Percentiles rank a stretch among this genome's conserved stretches.
These are phyloP conservation scores for Stylonectria norvegica DNA, from an alignment of 2,329 filamentous ascomycete genomes.

Conservation along the genomic window DNA sequence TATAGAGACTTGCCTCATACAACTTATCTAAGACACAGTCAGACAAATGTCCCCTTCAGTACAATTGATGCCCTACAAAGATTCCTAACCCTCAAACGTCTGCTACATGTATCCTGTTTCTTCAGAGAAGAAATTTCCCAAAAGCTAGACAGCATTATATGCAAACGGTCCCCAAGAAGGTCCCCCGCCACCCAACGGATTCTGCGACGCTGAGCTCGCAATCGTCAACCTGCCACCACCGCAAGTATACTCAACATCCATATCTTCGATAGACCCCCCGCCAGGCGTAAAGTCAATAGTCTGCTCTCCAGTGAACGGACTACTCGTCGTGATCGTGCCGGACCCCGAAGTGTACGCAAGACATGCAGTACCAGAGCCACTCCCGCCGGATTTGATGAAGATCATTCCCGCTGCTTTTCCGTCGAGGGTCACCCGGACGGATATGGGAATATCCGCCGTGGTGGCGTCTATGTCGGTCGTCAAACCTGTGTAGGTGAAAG, in stretches of 20 bases:
- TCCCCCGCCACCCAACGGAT: constrained; percentile 1
- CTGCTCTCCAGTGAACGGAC: constrained; percentile 1
- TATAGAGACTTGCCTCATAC: no score
- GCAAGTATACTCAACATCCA: constrained; percentile 6
- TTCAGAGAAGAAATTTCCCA: no score
- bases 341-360: constrained; percentile 3
- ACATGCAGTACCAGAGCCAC: constrained; percentile 3
- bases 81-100: no score
- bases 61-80: no score
- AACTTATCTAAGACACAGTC: no score
- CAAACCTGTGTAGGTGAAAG: constrained; percentile 1
- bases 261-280: constrained; percentile 5
- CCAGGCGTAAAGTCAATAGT: constrained; percentile 5
- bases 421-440: constrained; percentile 1
- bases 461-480: neutral
- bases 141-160: constrained; percentile 6
- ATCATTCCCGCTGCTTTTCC: constrained; percentile 2
- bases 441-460: neutral
- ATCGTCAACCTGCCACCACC: constrained; percentile 1
- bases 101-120: no score
- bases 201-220: neutral
- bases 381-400: constrained; percentile 4
- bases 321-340: constrained; percentile 1
- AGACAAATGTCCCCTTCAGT: no score
- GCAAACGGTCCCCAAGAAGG: constrained; percentile 5